Base-by-base conservation (phyloP, 306 rosid genomes). In the Cucurbita ficifolia region DNA sequence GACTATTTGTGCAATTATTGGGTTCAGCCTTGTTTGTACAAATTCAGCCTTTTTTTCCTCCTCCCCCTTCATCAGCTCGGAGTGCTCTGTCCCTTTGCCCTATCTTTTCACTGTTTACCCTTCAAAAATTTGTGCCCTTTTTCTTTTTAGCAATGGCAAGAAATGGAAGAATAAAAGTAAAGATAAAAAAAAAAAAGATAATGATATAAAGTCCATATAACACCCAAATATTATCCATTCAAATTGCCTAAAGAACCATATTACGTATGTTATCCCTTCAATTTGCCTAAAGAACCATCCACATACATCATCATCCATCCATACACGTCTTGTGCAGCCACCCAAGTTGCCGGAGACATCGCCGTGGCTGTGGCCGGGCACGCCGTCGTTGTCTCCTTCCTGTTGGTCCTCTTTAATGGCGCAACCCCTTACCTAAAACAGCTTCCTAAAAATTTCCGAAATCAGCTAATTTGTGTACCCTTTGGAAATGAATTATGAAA, bases 71-170 rank as follows among this genome's bases (percentile, higher is more conserved):
- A 21, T 67, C 19, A 67, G 19, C 21, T 67, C 45, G 51, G 72
- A 19, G 36, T 42, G 21, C 9, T 65, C 53, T 43, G 18, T 43
- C 36, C 11, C 72, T 42, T 43, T 65, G 2, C 54, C 54, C 53
- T 21, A 36, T 61, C 69, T 63, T 67, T 67, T 67, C 72, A 67
- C 72, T 67, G 54, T 67, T 67, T 67, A 4, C 72, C 12, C 72
- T 43, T 67, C 19, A 45, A 65, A 65, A 11, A 18, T 67, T 45
- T 43, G 54, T 67, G 22, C 54, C 54, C 19, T 19, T 67, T 29
- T 38, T 24, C 17, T 67, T 61, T 7, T 39, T 18, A 61, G 14
- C 24, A 61, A 36, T 38, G 18, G 9, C 33, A 9, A 63, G 6
- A 49, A 3, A 13, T 19, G 33, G 50, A 39, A n/a, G 50, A n/a